Evolutionary conservation across 306 rosid species (phyloP).

Genomic region (Casuarina glauca): DNA sequence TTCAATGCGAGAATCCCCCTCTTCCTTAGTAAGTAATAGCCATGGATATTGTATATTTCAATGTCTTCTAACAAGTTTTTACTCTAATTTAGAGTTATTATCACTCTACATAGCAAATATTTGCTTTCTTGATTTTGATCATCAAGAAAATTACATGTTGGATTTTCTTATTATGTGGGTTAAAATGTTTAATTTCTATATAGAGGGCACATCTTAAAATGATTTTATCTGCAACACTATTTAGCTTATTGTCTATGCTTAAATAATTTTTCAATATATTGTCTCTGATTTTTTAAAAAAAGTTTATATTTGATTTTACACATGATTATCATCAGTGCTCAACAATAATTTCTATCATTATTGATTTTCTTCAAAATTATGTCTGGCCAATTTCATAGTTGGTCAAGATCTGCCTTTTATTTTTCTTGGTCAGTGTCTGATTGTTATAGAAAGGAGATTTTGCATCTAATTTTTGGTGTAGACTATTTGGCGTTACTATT

Average conservation of each 20-base stretch:
- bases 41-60: not conserved
- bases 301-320: not conserved
- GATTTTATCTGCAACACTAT: not conserved
- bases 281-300: too few relatives aligned
- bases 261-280: not conserved
- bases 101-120: not conserved
- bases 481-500: not conserved
- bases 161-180: constrained; percentile 3
- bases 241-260: not conserved
- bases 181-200: not conserved
- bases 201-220: not conserved
- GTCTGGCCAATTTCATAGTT: not conserved
- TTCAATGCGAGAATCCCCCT: not conserved
- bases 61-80: not conserved
- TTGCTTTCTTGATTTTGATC: not conserved
- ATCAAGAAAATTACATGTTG: not conserved
- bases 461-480: not conserved
- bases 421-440: not conserved
- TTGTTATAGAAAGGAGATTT: not conserved
- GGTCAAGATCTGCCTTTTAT: not conserved
- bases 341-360: not conserved
- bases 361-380: not conserved
- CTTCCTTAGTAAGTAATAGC: constrained; percentile 4
- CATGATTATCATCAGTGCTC: too few relatives aligned
- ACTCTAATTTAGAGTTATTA: not conserved